phyloP scores from a whole-genome alignment of 768 basidiomycete genomes.

The Tricholoma sp. region DNA sequence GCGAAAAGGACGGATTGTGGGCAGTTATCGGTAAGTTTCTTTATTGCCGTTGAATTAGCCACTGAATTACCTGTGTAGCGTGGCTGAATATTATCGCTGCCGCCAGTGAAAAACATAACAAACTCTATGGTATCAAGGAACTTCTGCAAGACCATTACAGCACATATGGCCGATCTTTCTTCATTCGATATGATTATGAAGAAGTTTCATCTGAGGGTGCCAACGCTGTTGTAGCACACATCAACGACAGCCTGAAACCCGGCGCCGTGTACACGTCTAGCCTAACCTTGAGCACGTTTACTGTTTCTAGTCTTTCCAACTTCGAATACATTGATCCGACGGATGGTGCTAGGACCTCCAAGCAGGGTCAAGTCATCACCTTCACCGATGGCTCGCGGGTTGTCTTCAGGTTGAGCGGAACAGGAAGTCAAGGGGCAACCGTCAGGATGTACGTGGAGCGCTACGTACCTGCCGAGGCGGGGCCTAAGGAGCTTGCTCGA shows the following conservation, averaged over 20 bases:
- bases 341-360: constrained; percentile 86
- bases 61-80: constrained; percentile 40
- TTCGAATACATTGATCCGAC: constrained; percentile 99
- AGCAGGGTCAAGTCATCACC: constrained; percentile 92
- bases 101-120: constrained; percentile 66
- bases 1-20: constrained; percentile 99
- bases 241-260: constrained; percentile 66
- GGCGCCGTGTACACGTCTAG: constrained; percentile 60
- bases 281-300: constrained; percentile 67
- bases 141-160: constrained; percentile 83
- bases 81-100: constrained; percentile 98
- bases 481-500: constrained; percentile 63
- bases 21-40: constrained; percentile 76
- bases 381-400: constrained; percentile 92
- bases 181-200: constrained; percentile 99
- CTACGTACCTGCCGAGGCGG: constrained; percentile 69
- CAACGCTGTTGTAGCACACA: constrained; percentile 71
- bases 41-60: constrained; percentile 1
- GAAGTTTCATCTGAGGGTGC: constrained; percentile 92
- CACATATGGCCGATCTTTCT: constrained; percentile 95
- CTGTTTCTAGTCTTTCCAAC: constrained; percentile 71
- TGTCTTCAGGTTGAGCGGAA: constrained; percentile 94
- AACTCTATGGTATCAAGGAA: constrained; percentile 87
- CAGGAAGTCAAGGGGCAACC: constrained; percentile 94
- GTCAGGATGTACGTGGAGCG: constrained; percentile 96